Evolutionary conservation across 441 rosid species (phyloP), one percentile per base, ranked within the genome.

Genomic region (Adansonia rubrostipa): DNA sequence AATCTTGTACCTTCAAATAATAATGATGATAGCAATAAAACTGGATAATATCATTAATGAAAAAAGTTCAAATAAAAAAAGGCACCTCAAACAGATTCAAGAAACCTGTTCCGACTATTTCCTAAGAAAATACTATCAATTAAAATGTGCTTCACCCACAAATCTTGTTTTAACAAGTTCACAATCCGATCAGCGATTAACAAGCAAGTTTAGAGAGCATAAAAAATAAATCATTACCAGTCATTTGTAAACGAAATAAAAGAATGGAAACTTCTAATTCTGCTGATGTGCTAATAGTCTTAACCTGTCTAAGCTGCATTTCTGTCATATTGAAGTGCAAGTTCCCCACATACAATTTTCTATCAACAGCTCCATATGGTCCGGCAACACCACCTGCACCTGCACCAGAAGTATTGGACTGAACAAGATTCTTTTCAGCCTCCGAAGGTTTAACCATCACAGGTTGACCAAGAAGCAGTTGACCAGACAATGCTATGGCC

Each of bases 401-500:
- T 9, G 88, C 85, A 33, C 84, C 66, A 75, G 92, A 48, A 57
- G 95, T 81, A 22, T 76, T 92, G 36, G 36, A 33, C 36, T 33
- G 36, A 33, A 33, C 36, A 33, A 33, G 36, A 33, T 33, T 33
- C 36, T 33, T 33, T 33, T 33, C 36, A 33, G 36, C 36, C 36
- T 33, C 36, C 36, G 36, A 33, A 33, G 36, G 36, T 33, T 33
- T 33, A 33, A 33, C 36, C 36, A 33, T 33, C 36, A 33, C 36
- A 33, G 36, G 36, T 84, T 91, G 95, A 78, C 97, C 97, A 82
- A 92, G 89, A 61, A 94, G 89, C 19, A 86, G 85, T 48, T 94
- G 98, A 74, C 97, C 98, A 75, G 95, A 92, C 64, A 91, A 83
- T 40, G 98, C 96, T 86, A 94, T 92, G 15, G 96, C 98, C 96